A percentile compares a stretch with the other conserved stretches of the same genome.
These are phyloP conservation scores for Guadua angustifolia DNA, from an alignment of 176 grass and related monocot genomes.

Conservation along the genomic window DNA sequence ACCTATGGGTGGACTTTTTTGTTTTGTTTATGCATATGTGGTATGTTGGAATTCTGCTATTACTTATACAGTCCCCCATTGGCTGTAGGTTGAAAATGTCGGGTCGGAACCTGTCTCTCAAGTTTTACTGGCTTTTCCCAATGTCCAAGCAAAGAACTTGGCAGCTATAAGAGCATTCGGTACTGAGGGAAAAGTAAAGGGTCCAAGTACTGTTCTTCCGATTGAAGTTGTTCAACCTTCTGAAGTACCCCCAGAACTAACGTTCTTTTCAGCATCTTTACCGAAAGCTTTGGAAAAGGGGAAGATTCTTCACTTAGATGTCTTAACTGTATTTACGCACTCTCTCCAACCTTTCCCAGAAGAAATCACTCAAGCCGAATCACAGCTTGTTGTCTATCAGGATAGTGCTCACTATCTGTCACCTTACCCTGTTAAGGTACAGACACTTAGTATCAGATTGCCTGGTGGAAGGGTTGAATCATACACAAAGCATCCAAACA, in stretches of 20 bases:
- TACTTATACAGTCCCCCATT: neutral
- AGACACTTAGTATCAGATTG: slow-evolving; percentile 84
- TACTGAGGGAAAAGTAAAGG: slow-evolving; percentile 73
- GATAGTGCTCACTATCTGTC: slow-evolving; percentile 82
- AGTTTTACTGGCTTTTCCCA: slow-evolving; percentile 81
- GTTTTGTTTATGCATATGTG: slow-evolving; percentile 18
- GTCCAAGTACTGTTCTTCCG: slow-evolving; percentile 59
- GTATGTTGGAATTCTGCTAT: slow-evolving; percentile 21
- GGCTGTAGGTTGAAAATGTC: slow-evolving; percentile 77
- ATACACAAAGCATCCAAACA: slow-evolving; percentile 78
- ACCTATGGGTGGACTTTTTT: neutral
- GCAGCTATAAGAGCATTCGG: slow-evolving; percentile 81
- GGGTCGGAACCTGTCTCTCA: slow-evolving; percentile 68
- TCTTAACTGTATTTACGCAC: slow-evolving; percentile 72
- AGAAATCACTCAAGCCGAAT: slow-evolving; percentile 93
- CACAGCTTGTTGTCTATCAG: slow-evolving; percentile 90
- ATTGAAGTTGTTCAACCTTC: slow-evolving; percentile 69
- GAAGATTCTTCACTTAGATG: slow-evolving; percentile 66
- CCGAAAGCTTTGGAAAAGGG: slow-evolving; percentile 78
- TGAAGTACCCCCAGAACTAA: slow-evolving; percentile 66
- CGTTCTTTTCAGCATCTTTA: slow-evolving; percentile 78
- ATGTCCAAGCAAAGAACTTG: slow-evolving; percentile 80
- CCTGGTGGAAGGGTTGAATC: slow-evolving; percentile 91
- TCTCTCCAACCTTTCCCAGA: slow-evolving; percentile 91
- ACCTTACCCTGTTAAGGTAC: slow-evolving; percentile 79